Conservation (phyloP, 106 monocot species). For the Apostasia shenzhenica region DNA sequence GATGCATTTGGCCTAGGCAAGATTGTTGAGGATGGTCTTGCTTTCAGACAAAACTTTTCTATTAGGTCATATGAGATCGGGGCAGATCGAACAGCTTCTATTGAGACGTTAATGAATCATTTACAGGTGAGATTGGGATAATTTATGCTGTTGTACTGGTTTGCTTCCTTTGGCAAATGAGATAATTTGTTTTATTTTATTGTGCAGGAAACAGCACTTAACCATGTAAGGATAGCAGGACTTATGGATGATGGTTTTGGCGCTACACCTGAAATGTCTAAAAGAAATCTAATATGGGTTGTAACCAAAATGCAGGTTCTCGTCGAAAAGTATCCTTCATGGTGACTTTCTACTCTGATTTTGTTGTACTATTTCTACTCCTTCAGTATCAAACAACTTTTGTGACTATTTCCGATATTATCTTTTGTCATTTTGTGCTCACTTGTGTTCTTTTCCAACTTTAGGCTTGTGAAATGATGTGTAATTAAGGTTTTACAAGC, state of each 20-base stretch:
- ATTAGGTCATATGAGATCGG: conserved; percentile 93
- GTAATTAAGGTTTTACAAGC: too few species aligned
- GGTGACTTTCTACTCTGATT: conserved; percentile 19
- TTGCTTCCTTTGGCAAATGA: neutral
- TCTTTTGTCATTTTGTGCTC: too few species aligned
- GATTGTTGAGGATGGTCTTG: conserved; percentile 58
- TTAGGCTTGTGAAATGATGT: too few species aligned
- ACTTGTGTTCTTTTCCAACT: too few species aligned
- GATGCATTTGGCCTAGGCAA: conserved; percentile 67
- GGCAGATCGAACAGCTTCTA: conserved; percentile 82
- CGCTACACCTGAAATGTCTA: conserved; percentile 82
- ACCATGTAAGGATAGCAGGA: conserved; percentile 68
- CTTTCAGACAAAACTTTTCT: conserved; percentile 79
- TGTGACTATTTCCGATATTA: too few species aligned
- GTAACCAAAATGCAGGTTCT: conserved; percentile 34
- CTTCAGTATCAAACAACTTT: too few species aligned
- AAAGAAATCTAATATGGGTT: conserved; percentile 78
- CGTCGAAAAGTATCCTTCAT: conserved; percentile 53
- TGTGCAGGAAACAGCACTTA: conserved; percentile 84
- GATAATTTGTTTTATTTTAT: neutral
- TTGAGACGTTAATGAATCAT: conserved; percentile 97
- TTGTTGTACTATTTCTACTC: neutral
- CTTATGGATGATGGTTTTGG: conserved; percentile 89
- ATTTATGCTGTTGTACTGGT: neutral
- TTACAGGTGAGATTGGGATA: conserved; percentile 47